These are phyloP conservation scores for Boletus speciosus DNA, from an alignment of 768 basidiomycete species.

Conservation along the genomic window DNA sequence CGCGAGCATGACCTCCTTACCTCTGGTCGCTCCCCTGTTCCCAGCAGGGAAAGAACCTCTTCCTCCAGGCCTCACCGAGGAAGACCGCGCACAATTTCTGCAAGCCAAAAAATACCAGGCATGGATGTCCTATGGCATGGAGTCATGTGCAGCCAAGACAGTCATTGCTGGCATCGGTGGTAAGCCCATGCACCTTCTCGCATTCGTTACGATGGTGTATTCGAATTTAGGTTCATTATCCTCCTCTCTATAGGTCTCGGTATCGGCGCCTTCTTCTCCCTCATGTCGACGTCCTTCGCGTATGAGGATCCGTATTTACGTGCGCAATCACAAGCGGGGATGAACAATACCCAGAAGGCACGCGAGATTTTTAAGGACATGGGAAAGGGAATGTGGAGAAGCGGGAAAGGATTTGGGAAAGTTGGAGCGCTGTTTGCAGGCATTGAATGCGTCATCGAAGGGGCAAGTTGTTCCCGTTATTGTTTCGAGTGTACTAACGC, in stretches of 20 bases:
- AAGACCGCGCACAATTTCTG: conserved; percentile 63
- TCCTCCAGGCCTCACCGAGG: conserved; percentile 78
- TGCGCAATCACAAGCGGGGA: conserved; percentile 50
- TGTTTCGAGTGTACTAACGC: not conserved
- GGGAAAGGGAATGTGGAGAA: conserved; percentile 88
- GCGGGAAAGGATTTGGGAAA: conserved; percentile 90
- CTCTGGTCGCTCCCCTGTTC: conserved; percentile 67
- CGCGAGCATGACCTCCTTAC: conserved; percentile 20
- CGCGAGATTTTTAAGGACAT: conserved; percentile 87
- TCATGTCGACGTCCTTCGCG: conserved; percentile 93
- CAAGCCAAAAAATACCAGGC: conserved; percentile 78
- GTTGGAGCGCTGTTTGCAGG: conserved; percentile 94
- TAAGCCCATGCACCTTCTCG: conserved; percentile 36
- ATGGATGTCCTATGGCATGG: conserved; percentile 69
- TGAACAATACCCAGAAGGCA: conserved; percentile 74
- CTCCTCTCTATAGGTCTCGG: conserved; percentile 62
- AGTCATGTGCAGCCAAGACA: conserved; percentile 84
- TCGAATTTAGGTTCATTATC: conserved; percentile 3
- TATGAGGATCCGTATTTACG: conserved; percentile 91
- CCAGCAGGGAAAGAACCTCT: conserved; percentile 85
- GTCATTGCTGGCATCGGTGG: conserved; percentile 79
- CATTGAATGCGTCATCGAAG: conserved; percentile 92
- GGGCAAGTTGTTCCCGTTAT: conserved; percentile 51
- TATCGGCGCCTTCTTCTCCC: conserved; percentile 91
- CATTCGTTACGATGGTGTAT: not conserved